A percentile compares a stretch with the other conserved stretches of the same genome.
phyloP scores from a whole-genome alignment of 2,329 filamentous ascomycete species.

The Helotiales sp. region DNA sequence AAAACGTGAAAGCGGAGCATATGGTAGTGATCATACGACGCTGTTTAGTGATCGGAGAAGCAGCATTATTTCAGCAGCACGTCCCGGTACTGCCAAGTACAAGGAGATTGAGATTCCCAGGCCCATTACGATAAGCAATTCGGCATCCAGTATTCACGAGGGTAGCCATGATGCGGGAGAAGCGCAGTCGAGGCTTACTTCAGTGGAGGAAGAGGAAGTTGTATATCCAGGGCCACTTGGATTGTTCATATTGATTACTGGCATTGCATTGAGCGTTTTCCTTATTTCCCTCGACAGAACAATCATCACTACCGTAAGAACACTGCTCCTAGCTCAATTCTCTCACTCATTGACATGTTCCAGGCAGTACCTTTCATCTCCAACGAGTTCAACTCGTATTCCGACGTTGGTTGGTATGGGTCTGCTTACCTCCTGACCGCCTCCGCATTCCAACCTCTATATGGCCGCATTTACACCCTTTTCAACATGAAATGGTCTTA shows the following conservation, averaged over 20 bases:
- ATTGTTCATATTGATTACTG: conserved; percentile 28
- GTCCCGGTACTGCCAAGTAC: not conserved
- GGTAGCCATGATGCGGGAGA: not conserved
- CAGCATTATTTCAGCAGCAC: not conserved
- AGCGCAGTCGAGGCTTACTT: not conserved
- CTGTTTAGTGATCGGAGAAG: not conserved
- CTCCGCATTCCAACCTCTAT: conserved; percentile 26
- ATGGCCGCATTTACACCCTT: conserved; percentile 24
- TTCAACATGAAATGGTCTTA: conserved; percentile 31
- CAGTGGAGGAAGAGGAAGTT: conserved; percentile 11
- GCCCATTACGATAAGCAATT: not conserved
- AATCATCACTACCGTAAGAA: conserved; percentile 28
- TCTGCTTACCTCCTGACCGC: conserved; percentile 38
- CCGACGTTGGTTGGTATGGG: conserved; percentile 41
- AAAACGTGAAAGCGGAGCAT: not conserved
- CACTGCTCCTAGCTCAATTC: too few species aligned
- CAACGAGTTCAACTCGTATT: conserved; percentile 36
- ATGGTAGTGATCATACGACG: conserved; percentile 6
- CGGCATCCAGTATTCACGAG: not conserved
- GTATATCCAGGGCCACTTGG: conserved; percentile 28
- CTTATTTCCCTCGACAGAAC: conserved; percentile 21
- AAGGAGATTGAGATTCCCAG: not conserved
- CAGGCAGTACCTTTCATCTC: conserved; percentile 42
- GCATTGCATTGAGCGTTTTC: conserved; percentile 32
- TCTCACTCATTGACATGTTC: too few species aligned